These are phyloP conservation scores for Backusella mclennaniae DNA, from an alignment of 192 early-diverging fungal genomes.

Conservation along the genomic window DNA sequence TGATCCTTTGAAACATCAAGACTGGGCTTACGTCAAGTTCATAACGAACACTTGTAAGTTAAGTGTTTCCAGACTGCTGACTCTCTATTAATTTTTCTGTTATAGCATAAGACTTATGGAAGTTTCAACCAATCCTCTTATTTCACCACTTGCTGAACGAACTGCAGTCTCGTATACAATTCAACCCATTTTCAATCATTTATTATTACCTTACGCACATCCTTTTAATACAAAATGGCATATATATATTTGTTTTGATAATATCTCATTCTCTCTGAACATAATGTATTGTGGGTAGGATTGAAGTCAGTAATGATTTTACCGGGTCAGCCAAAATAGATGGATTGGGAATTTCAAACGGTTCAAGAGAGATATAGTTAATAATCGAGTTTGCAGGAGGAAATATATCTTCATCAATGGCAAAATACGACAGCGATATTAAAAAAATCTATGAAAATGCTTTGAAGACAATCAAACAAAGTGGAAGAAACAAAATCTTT, in stretches of 20 bases:
- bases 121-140: neutral
- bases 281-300: conserved; percentile 13
- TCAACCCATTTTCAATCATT: conserved; percentile 14
- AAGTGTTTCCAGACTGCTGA: conserved; percentile 15
- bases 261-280: conserved; percentile 9
- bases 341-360: neutral
- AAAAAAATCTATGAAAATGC: conserved; percentile 10
- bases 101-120: conserved; percentile 10
- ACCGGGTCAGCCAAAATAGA: neutral
- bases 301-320: conserved; percentile 3
- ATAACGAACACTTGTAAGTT: conserved; percentile 18
- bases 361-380: conserved; percentile 5
- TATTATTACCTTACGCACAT: conserved; percentile 6
- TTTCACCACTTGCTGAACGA: conserved; percentile 5
- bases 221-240: conserved; percentile 8
- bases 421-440: conserved; percentile 12
- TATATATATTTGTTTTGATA: conserved; percentile 13
- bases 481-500: conserved; percentile 17
- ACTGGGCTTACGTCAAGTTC: conserved; percentile 18
- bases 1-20: conserved; percentile 17
- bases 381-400: conserved; percentile 18
- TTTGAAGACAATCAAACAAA: conserved; percentile 19
- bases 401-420: neutral
- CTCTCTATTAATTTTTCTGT: conserved; percentile 15
- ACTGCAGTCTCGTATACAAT: conserved; percentile 14